These are phyloP conservation scores for Solidago caesia DNA, from an alignment of 129 eudicot genomes.

Conservation along the genomic window DNA sequence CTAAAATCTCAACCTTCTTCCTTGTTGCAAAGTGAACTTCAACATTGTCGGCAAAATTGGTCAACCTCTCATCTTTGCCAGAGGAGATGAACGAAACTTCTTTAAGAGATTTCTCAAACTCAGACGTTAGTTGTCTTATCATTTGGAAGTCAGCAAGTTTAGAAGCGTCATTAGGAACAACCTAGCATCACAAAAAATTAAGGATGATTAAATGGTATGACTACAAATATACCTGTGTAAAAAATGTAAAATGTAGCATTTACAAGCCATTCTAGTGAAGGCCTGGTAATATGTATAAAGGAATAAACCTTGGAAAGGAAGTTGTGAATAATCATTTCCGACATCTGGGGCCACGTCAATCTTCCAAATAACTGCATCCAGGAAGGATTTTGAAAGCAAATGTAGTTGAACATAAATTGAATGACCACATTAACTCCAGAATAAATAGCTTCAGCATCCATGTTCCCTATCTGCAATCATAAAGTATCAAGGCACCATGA, in stretches of 20 bases:
- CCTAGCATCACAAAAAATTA: conserved; percentile 41
- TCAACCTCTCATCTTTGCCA: conserved; percentile 66
- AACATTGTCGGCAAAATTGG: conserved; percentile 78
- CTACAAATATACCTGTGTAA: conserved; percentile 1
- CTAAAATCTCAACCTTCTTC: conserved; percentile 88
- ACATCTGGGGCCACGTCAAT: conserved; percentile 97
- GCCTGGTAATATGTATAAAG: conserved; percentile 12
- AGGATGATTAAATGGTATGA: background rate
- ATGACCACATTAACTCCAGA: conserved; percentile 50
- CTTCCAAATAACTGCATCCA: conserved; percentile 92
- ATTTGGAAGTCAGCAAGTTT: conserved; percentile 92
- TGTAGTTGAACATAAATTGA: conserved; percentile 50
- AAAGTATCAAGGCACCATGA: conserved; percentile 16
- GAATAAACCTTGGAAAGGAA: conserved; percentile 83
- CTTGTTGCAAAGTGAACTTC: conserved; percentile 95
- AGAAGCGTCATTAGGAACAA: conserved; percentile 92
- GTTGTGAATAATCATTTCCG: conserved; percentile 77
- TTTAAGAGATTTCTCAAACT: conserved; percentile 70
- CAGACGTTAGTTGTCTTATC: conserved; percentile 55
- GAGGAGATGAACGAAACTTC: conserved; percentile 68
- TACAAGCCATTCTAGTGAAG: background rate
- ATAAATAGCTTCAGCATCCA: conserved; percentile 68
- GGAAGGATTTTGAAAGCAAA: conserved; percentile 63
- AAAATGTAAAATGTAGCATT: conserved; percentile 12
- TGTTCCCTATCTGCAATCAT: conserved; percentile 46